These are phyloP conservation scores for Coemansia javaensis DNA, from an alignment of 192 early-diverging fungal species.

Conservation along the genomic window DNA sequence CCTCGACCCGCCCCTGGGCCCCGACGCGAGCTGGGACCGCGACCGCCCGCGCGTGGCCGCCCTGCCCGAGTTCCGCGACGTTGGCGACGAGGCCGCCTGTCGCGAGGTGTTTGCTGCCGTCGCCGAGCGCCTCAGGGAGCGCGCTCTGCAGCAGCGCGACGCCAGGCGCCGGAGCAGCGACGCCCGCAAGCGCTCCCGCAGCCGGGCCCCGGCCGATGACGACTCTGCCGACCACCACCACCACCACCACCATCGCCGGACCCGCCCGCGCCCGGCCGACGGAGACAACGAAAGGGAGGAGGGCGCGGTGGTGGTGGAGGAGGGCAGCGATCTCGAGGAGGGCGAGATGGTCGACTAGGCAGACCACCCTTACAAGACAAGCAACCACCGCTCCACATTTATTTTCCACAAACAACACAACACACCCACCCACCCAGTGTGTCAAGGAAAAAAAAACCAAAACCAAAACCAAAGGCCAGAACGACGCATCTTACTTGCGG, in stretches of 20 bases:
- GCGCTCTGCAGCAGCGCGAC: neutral
- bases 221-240: neutral
- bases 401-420: too few species aligned
- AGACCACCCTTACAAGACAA: too few species aligned
- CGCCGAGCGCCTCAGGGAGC: conserved; percentile 59
- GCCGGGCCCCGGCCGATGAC: conserved; percentile 7
- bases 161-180: conserved; percentile 14
- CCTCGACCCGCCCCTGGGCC: conserved; percentile 56
- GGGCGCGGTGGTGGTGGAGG: neutral
- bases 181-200: conserved; percentile 20
- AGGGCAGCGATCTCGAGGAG: conserved; percentile 37
- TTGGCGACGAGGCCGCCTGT: conserved; percentile 62
- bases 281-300: too few species aligned
- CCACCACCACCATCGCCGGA: too few species aligned
- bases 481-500: neutral
- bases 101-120: conserved; percentile 72
- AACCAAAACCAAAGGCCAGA: neutral
- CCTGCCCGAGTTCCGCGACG: conserved; percentile 57
- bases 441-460: neutral
- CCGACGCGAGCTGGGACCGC: conserved; percentile 65
- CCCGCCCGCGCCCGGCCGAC: neutral
- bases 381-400: too few species aligned
- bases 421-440: too few species aligned
- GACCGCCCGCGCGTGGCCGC: conserved; percentile 30
- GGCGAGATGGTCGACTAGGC: conserved; percentile 39